phyloP scores from a whole-genome alignment of 2,329 filamentous ascomycete species.

The Monosporascus ibericus region DNA sequence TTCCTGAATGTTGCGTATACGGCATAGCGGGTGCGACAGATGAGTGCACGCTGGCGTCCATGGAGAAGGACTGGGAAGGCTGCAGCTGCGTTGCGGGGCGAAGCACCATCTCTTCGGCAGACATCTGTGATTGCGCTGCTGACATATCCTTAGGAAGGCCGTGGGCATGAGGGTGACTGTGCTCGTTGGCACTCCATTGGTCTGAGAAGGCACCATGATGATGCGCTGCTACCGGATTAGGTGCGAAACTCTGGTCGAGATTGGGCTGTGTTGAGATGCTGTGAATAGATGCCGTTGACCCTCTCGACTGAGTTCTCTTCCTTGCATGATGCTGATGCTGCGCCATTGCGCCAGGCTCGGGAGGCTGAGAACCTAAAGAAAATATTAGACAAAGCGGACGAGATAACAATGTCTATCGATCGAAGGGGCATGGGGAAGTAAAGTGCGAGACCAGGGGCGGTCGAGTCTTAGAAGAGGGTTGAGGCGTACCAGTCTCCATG shows the following conservation, averaged over 20 bases:
- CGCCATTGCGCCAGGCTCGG: conserved; percentile 29
- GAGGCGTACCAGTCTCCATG: conserved; percentile 20
- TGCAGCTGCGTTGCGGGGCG: conserved; percentile 52
- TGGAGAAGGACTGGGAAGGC: conserved; percentile 40
- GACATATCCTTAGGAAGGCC: conserved; percentile 38
- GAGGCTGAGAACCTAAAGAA: conserved; percentile 20
- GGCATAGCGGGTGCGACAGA: conserved; percentile 38
- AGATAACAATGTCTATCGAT: not conserved
- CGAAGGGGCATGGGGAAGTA: not conserved
- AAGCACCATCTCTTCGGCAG: conserved; percentile 54
- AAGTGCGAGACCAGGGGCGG: not conserved
- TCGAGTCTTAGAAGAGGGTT: not conserved
- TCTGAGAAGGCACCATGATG: conserved; percentile 37
- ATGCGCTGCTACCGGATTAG: conserved; percentile 17
- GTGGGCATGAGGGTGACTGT: conserved; percentile 10
- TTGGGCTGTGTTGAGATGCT: conserved; percentile 46
- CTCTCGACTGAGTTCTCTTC: conserved; percentile 48
- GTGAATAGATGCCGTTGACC: conserved; percentile 51
- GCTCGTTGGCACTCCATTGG: conserved; percentile 44
- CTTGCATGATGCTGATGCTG: conserved; percentile 34
- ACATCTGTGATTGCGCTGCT: conserved; percentile 38
- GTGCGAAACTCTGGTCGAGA: conserved; percentile 40
- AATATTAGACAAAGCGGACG: conserved; percentile 7
- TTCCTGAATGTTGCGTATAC: conserved; percentile 35
- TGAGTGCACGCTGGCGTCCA: conserved; percentile 43